Base-by-base conservation (phyloP, 2,329 filamentous ascomycete genomes). In the Cladosporium phlei region DNA sequence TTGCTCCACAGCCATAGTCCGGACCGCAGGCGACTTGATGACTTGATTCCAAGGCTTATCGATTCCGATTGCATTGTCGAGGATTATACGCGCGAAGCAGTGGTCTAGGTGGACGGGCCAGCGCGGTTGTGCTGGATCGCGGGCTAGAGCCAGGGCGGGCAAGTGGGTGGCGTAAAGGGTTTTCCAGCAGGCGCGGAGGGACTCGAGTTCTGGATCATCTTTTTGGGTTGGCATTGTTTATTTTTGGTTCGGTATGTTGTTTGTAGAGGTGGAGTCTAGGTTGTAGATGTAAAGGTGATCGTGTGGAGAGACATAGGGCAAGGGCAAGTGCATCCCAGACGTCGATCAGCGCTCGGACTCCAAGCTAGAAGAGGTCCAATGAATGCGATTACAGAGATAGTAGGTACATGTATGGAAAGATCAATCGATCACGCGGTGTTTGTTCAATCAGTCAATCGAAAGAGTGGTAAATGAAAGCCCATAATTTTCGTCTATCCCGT, bases 21-120 rank as follows among this genome's bases (percentile, higher is more conserved):
- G 69, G 34, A 68, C 60, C 0, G 71, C 70, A 2, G 71, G 71
- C 21, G 59, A 55, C 44, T 66, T 65, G 25, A 73, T 35, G n/a
- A 68, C 64, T 19, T 63, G 52, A 22, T 59, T 69, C 71, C 71
- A 74, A 4, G 69, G 70, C 14, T 52, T 57, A 33, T 68, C 61
- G 19, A 59, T 51, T 5, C 69, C 65, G 4, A 72, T 53, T 1
- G 60, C 60, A 46, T 66, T 65, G 48, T 74, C 71, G 11, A 74
- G 64, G 5, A 73, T 63, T 30, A 72, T 70, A 8, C 69, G 66
- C 3, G 66, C 69, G 51, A 72, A 72, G 55, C 68, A 72, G 52
- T 71, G 70, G 48, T 72, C 69, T 7, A 67, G 53, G 28, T 62
- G 53, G 4, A 74, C 66, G 1, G 71, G 70, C 71, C 71, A 74